These are phyloP conservation scores for Peronospora farinosa DNA, from an alignment of 352 stramenopile species.

Conservation along the genomic window DNA sequence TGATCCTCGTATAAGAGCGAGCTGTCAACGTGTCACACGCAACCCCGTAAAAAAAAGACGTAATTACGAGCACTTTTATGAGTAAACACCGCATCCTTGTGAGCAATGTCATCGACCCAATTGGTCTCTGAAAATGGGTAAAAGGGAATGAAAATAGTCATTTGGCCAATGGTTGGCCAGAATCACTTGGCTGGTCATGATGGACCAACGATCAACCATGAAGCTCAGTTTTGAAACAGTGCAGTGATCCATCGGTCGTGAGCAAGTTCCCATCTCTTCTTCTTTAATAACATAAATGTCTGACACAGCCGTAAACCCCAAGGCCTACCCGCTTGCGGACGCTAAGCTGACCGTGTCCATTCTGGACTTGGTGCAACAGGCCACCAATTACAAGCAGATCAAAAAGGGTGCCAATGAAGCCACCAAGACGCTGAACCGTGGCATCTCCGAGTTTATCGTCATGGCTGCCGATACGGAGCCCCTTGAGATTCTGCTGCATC, in stretches of 20 bases:
- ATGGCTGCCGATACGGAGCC: conserved; percentile 99
- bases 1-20: not conserved
- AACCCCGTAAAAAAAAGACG: not conserved
- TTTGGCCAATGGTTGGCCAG: conserved; percentile 10
- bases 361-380: conserved; percentile 98
- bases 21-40: not conserved
- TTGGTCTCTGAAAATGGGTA: not conserved
- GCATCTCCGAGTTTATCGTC: conserved; percentile 99
- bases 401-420: conserved; percentile 99
- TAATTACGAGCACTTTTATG: not conserved
- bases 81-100: not conserved
- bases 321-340: conserved; percentile 97
- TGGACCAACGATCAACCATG: not conserved
- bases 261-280: conserved; percentile 42
- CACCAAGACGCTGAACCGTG: conserved; percentile 99
- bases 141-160: not conserved
- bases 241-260: conserved; percentile 88
- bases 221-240: conserved; percentile 33
- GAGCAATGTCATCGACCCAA: too few species aligned
- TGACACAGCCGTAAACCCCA: conserved; percentile 86
- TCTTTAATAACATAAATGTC: conserved; percentile 35
- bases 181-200: conserved; percentile 8
- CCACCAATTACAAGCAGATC: conserved; percentile 99
- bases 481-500: conserved; percentile 99
- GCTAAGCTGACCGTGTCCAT: conserved; percentile 98